Evolutionary conservation across 2,329 filamentous ascomycete genomes (phyloP).

Genomic region (Meredithiella fracta): DNA sequence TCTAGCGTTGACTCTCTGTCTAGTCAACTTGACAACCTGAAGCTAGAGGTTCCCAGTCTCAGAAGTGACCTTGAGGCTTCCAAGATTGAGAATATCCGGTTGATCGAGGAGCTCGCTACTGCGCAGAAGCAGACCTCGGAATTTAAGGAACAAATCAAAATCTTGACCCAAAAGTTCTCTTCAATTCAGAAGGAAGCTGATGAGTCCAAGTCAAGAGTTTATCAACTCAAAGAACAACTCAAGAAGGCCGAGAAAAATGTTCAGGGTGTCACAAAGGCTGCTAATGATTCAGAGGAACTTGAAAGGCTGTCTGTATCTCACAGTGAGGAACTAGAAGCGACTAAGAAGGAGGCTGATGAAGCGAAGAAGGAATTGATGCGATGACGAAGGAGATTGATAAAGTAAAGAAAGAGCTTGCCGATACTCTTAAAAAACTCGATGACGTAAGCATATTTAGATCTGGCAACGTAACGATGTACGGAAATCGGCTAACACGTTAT

Average conservation of each 20-base stretch:
- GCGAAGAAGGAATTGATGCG: not conserved
- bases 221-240: not conserved
- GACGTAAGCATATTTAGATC: slow-evolving; percentile 11
- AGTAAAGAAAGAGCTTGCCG: slow-evolving; percentile 17
- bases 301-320: not conserved
- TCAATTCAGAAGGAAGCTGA: no score
- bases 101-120: not conserved
- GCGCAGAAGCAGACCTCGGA: slow-evolving; percentile 5
- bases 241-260: slow-evolving; percentile 5
- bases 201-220: no score
- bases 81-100: not conserved
- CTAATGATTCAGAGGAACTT: not conserved
- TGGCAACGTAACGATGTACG: not conserved
- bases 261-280: not conserved
- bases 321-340: not conserved
- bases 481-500: not conserved
- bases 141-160: not conserved
- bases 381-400: not conserved
- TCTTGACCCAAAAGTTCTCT: no score
- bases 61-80: not conserved
- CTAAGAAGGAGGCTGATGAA: not conserved
- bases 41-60: not conserved
- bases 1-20: not conserved
- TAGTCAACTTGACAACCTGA: not conserved
- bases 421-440: slow-evolving; percentile 20